These are phyloP conservation scores for Monosporascus sp. DNA, from an alignment of 2,329 filamentous ascomycete genomes.

Conservation along the genomic window DNA sequence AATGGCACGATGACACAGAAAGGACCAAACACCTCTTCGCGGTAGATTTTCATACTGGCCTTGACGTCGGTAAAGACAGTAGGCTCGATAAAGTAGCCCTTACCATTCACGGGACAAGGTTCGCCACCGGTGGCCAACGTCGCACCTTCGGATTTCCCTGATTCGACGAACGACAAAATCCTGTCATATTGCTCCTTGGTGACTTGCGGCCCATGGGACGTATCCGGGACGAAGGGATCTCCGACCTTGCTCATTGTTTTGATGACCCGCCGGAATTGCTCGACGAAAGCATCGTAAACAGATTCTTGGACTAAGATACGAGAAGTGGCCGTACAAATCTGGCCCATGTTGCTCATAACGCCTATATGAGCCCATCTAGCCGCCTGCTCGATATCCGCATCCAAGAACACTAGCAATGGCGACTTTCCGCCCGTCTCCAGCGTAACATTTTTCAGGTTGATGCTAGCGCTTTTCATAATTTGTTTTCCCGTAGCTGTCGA, in stretches of 20 bases:
- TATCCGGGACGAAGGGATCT: slow-evolving; percentile 63
- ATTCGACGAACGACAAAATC: slow-evolving; percentile 64
- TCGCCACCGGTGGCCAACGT: slow-evolving; percentile 58
- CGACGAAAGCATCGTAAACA: slow-evolving; percentile 59
- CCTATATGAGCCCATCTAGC: slow-evolving; percentile 53
- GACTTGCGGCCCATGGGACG: slow-evolving; percentile 71
- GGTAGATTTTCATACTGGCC: slow-evolving; percentile 37
- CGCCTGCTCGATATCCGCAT: slow-evolving; percentile 62
- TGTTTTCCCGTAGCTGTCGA: slow-evolving; percentile 66
- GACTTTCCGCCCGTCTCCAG: slow-evolving; percentile 65
- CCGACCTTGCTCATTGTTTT: slow-evolving; percentile 59
- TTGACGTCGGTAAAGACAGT: slow-evolving; percentile 40
- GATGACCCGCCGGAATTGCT: slow-evolving; percentile 54
- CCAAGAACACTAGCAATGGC: slow-evolving; percentile 58
- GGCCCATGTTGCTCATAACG: slow-evolving; percentile 57
- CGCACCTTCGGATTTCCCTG: slow-evolving; percentile 66
- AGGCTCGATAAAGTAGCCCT: slow-evolving; percentile 42
- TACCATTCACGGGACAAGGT: slow-evolving; percentile 31
- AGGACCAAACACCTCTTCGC: slow-evolving; percentile 43
- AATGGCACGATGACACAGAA: slow-evolving; percentile 38
- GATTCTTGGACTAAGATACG: slow-evolving; percentile 59
- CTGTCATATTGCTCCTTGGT: slow-evolving; percentile 66
- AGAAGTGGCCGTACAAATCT: slow-evolving; percentile 61
- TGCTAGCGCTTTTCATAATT: slow-evolving; percentile 71
- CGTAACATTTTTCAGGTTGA: slow-evolving; percentile 61